phyloP scores from a whole-genome alignment of 2,329 filamentous ascomycete genomes.

The Penicillium corylophilum region DNA sequence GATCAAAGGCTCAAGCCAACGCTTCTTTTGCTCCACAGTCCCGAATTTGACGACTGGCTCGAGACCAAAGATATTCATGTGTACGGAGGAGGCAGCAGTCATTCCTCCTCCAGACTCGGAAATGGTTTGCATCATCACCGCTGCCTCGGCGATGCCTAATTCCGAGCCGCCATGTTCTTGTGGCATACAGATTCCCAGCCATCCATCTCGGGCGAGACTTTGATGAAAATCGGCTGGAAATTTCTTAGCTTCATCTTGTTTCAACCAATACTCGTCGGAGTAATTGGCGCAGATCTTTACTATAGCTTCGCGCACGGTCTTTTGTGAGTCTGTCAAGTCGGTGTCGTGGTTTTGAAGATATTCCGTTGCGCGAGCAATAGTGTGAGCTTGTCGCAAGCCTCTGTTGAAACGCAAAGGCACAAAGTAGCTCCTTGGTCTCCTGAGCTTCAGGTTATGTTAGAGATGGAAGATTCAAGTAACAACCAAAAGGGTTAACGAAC shows the following conservation, averaged over 20 bases:
- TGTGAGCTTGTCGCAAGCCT: background rate
- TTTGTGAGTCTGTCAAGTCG: slow-evolving; percentile 21
- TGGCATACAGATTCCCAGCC: slow-evolving; percentile 49
- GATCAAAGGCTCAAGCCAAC: slow-evolving; percentile 43
- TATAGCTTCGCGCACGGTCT: slow-evolving; percentile 44
- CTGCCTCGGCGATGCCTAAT: slow-evolving; percentile 45
- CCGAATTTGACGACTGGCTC: slow-evolving; percentile 49
- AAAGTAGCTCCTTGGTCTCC: background rate
- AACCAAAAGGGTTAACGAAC: background rate
- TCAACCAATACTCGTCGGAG: slow-evolving; percentile 45
- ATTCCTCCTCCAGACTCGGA: slow-evolving; percentile 47
- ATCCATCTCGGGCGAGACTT: slow-evolving; percentile 43
- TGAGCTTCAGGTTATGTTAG: background rate
- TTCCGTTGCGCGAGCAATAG: slow-evolving; percentile 23
- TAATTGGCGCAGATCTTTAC: slow-evolving; percentile 45
- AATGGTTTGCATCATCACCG: slow-evolving; percentile 51
- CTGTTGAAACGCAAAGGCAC: background rate
- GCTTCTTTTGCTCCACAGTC: slow-evolving; percentile 42
- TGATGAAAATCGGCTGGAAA: slow-evolving; percentile 45
- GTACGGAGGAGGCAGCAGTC: slow-evolving; percentile 44
- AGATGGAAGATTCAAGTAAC: background rate
- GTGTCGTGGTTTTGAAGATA: slow-evolving; percentile 20
- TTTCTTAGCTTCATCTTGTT: slow-evolving; percentile 36
- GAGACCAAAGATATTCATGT: slow-evolving; percentile 52
- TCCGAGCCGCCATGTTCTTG: slow-evolving; percentile 43